Base-by-base conservation (phyloP, 169 alveolate species). In the Plasmodium berghei region DNA sequence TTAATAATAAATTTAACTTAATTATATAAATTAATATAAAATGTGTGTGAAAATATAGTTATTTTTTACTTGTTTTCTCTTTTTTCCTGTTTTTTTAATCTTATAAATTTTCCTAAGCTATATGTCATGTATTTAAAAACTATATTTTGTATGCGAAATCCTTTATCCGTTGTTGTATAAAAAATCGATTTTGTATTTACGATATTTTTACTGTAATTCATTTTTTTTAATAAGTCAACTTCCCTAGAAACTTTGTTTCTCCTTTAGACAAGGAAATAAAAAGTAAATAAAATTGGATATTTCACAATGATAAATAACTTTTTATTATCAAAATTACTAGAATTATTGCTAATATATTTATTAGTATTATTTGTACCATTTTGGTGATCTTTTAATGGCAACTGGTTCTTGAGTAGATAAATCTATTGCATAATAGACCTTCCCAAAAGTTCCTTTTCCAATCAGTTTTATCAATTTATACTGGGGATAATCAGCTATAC, bases 171-270 rank as follows among this genome's bases (percentile, higher is more conserved):
- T 6, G 72, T 66, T 34, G 90, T 80, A 58, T 80, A 80, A 56
- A 80, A 80, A 9, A 80, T 58, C 26, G 90, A 80, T 45, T 67
- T 67, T 54, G 69, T 55, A 20, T 80, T 66, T 54, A 80, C 67
- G 48, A 80, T 69, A 59, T 80, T 80, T 67, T 22, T 63, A 59
- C 90, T 80, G 49, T 55, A 46, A 22, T 55, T 67, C 90, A 80
- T 66, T 40, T 80, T 80, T 61, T 67, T 67, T 26, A 80, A 52
- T n/a, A 80, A 48, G 48, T 80, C 85, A 18, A 80, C 90, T 67
- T 80, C 90, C 62, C 90, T 80, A 18, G 90, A 80, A 56, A 80
- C 90, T 67, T 80, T 80, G 24, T 80, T 80, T 59, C 90, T 66
- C 90, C 90, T 80, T 24, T 9, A 22, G 49, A 28, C 9, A 2